Evolutionary conservation across 805 yeast species (phyloP), one percentile per base, ranked within the genome.

Genomic region (Tetrapisispora arboricola): DNA sequence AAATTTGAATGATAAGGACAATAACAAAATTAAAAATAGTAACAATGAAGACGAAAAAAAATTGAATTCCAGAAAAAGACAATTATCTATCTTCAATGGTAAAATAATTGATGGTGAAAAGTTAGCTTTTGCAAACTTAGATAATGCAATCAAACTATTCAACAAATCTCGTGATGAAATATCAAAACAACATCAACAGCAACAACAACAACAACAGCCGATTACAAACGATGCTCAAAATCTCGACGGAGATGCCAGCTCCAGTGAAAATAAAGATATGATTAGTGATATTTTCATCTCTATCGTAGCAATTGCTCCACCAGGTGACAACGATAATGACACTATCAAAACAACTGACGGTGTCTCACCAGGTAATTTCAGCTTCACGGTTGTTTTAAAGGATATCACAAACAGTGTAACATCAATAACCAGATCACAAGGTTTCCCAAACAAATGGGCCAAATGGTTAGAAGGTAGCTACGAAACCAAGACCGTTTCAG

Each of bases 401-500:
- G 98, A 92, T 56, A 75, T 78, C 32, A 78, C 82, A 29, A 90
- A 92, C 63, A 73, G 77, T 47, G 76, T 92, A 47, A 72, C 80
- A 7, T 72, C 85, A 34, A 71, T 76, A 22, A 79, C 85, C 38
- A 78, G 80, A 50, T 84, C 97, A 0, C 98, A 92, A 61, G 78
- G 95, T 6, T 82, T 86, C 68, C 97, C 98, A 10, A 58, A 75
- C 35, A 79, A 76, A 56, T 92, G 98, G 98, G 80, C 87, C 9
- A 67, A 75, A n/a, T 92, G 98, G 98, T 70, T 90, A n/a, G 61
- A 57, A 42, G 55, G 57, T 8, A 42, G 42, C 3, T 32, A 79
- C 21, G 46, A 41, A 44, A 47, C 32, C 48, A 50, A 24, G 44
- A 49, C 39, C 44, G 43, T 37, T 43, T 42, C 40, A 9, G 38